Evolutionary conservation across 2,329 filamentous ascomycete genomes (phyloP).

Genomic region (Dothideomycetes sp.): DNA sequence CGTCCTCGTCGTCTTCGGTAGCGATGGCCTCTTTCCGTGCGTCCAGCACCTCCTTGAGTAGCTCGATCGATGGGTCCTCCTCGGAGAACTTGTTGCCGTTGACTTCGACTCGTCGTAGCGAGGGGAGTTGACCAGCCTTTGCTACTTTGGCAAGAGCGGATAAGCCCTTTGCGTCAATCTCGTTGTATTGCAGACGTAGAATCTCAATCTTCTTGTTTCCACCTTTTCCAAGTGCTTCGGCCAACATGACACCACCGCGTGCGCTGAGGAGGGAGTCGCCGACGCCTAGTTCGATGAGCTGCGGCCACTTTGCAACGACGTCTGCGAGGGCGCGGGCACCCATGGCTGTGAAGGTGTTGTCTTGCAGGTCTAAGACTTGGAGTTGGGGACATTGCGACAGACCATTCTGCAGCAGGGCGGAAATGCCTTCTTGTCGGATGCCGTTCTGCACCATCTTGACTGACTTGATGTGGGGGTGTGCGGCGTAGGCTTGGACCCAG

Average conservation of each 20-base stretch:
- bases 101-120: constrained; percentile 75
- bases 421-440: constrained; percentile 87
- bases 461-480: constrained; percentile 67
- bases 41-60: constrained; percentile 56
- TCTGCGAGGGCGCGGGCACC: constrained; percentile 70
- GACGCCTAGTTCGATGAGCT: constrained; percentile 72
- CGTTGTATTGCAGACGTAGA: constrained; percentile 84
- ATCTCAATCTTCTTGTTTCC: constrained; percentile 70
- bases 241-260: constrained; percentile 65
- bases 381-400: constrained; percentile 59
- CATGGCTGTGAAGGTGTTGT: constrained; percentile 86
- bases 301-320: constrained; percentile 62
- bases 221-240: constrained; percentile 60
- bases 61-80: constrained; percentile 62
- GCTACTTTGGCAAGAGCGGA: constrained; percentile 60
- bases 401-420: constrained; percentile 66
- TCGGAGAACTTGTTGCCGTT: constrained; percentile 94
- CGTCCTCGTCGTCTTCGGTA: constrained; percentile 49
- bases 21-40: constrained; percentile 38
- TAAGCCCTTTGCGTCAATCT: constrained; percentile 70
- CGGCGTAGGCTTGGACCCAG: constrained; percentile 79
- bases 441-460: constrained; percentile 99
- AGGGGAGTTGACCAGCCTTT: constrained; percentile 53
- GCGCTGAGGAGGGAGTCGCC: constrained; percentile 77
- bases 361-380: constrained; percentile 77